Evolutionary conservation across 2,329 filamentous ascomycete genomes (phyloP).

Genomic region (Pseudogymnoascus sp.): DNA sequence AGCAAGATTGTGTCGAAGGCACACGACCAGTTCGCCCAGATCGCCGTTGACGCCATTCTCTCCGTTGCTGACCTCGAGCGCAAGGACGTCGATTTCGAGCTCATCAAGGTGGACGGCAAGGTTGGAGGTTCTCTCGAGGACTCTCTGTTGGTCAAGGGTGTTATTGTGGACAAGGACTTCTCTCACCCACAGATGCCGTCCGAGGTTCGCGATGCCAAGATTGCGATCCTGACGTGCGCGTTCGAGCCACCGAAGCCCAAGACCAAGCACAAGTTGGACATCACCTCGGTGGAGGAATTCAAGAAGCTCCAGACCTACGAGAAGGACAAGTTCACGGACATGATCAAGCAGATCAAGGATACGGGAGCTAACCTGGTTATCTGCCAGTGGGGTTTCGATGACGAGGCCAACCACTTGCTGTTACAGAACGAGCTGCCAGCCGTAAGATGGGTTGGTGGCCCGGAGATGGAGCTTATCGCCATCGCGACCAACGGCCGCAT

Average conservation of each 20-base stretch:
- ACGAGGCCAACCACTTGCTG: conserved; percentile 95
- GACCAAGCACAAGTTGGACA: conserved; percentile 99
- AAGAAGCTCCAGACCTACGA: conserved; percentile 97
- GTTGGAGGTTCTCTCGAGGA: conserved; percentile 91
- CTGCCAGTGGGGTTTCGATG: conserved; percentile 99
- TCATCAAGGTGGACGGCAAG: conserved; percentile 99
- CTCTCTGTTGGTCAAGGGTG: conserved; percentile 88
- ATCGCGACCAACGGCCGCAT: conserved; percentile 98
- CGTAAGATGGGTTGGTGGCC: conserved; percentile 94
- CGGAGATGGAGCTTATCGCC: conserved; percentile 96
- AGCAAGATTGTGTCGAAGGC: conserved; percentile 99
- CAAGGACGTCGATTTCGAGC: conserved; percentile 95
- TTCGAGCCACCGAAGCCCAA: conserved; percentile 99
- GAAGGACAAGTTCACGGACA: conserved; percentile 91
- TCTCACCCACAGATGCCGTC: conserved; percentile 98
- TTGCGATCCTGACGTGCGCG: conserved; percentile 94
- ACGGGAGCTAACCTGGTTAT: conserved; percentile 96
- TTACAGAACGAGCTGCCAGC: conserved; percentile 94
- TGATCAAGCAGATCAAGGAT: conserved; percentile 97
- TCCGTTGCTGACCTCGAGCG: conserved; percentile 93
- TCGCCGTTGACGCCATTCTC: conserved; percentile 92
- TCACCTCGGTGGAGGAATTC: conserved; percentile 94
- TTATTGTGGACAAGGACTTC: conserved; percentile 99
- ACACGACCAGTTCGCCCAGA: conserved; percentile 95
- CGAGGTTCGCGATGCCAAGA: conserved; percentile 89